Evolutionary conservation across 2,329 filamentous ascomycete species (phyloP).

Genomic region (Pseudocercospora fijiensis): DNA sequence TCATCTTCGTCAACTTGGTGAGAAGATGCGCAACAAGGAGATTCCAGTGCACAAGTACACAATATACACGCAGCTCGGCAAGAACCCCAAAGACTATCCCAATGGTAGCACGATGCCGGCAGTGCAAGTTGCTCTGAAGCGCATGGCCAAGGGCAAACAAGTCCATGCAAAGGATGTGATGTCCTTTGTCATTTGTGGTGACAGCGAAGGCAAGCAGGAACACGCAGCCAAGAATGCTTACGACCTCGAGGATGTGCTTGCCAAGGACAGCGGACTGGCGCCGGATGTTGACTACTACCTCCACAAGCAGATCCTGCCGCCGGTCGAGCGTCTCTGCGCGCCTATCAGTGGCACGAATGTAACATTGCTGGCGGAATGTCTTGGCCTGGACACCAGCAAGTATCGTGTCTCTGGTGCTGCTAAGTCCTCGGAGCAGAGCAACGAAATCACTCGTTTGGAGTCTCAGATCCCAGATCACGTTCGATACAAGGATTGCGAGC

Average conservation of each 20-base stretch:
- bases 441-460: conserved; percentile 84
- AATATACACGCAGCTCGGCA: conserved; percentile 96
- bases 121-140: conserved; percentile 88
- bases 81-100: conserved; percentile 88
- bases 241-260: conserved; percentile 79
- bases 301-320: conserved; percentile 96
- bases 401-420: conserved; percentile 68
- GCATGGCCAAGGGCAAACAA: conserved; percentile 80
- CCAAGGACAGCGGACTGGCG: conserved; percentile 69
- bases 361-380: conserved; percentile 83
- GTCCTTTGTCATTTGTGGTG: conserved; percentile 84
- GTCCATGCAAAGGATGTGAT: conserved; percentile 95
- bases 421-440: conserved; percentile 54
- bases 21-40: conserved; percentile 77
- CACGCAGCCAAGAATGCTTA: conserved; percentile 84
- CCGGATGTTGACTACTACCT: conserved; percentile 98
- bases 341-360: conserved; percentile 93
- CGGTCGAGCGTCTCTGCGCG: conserved; percentile 94
- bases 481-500: conserved; percentile 78
- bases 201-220: conserved; percentile 62
- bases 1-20: conserved; percentile 79
- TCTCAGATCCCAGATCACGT: conserved; percentile 90
- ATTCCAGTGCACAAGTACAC: conserved; percentile 86
- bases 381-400: conserved; percentile 85
- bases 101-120: conserved; percentile 95